Evolutionary conservation across 2,329 filamentous ascomycete species (phyloP), one percentile per base, ranked within the genome.

Genomic region (Cordyceps fumosorosea): DNA sequence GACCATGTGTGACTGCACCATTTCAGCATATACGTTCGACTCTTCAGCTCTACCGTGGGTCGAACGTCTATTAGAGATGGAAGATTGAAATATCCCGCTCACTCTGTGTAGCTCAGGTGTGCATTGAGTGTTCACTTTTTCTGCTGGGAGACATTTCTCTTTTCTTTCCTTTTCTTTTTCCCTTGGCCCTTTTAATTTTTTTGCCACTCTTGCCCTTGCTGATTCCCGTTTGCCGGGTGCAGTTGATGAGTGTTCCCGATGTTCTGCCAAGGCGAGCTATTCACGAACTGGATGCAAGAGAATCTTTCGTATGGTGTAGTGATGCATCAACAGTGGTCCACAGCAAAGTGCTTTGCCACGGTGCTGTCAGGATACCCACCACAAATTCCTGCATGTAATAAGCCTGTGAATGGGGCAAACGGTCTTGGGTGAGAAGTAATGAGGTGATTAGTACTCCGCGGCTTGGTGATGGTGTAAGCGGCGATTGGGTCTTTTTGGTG

Each of bases 21-120:
- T 80, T 77, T 77, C 73, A 81, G 80, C 80, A 81, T 82, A 81
- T 81, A 71, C 79, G 78, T 79, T 80, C 77, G 75, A 73, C 74
- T 69, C 72, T 72, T 73, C 69, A 67, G 68, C 76, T 79, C 74
- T 71, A 73, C 79, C 78, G 70, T 81, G 80, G 77, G 77, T 77
- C 75, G 77, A 77, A 79, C 74, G 80, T 77, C 80, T 81, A 82
- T 78, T 77, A 77, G 73, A 75, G 74, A 77, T 82, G 80, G 80
- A 77, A 82, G 76, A 82, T 76, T 64, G 67, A 81, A 67, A 72
- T 64, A 69, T 73, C 77, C 80, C 80, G 77, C 74, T 79, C 78
- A 81, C 79, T 82, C 78, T 81, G 80, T 77, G 72, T 73, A 66
- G 67, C 76, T 78, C 70, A 74, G 64, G 74, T 74, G 70, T 66